Percentiles rank a stretch among this genome's conserved stretches.
These are phyloP conservation scores for Noccaea bulbosa DNA, from an alignment of 345 rosid species.

Conservation along the genomic window DNA sequence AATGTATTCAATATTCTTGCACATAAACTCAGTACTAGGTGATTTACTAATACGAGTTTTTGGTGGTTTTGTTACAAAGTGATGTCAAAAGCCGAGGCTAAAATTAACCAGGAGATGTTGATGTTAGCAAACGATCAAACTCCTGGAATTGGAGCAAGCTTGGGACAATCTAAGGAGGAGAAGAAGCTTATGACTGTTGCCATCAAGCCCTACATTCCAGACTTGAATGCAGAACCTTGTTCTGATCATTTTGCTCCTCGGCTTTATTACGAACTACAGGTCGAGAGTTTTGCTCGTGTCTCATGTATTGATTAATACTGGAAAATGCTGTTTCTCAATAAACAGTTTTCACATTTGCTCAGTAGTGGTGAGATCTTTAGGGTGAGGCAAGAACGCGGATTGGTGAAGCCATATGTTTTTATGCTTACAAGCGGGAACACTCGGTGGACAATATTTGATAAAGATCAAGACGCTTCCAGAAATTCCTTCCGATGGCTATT, in stretches of 20 bases:
- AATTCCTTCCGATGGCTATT: slow-evolving; percentile 59
- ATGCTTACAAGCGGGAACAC: slow-evolving; percentile 63
- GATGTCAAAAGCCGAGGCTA: not conserved
- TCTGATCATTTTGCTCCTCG: not conserved
- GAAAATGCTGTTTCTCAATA: slow-evolving; percentile 58
- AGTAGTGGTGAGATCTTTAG: slow-evolving; percentile 66
- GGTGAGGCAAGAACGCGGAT: slow-evolving; percentile 57
- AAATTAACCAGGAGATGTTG: not conserved
- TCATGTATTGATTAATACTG: slow-evolving; percentile 60
- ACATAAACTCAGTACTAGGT: not conserved
- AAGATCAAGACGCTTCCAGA: slow-evolving; percentile 59
- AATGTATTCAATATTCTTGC: not conserved
- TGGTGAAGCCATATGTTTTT: slow-evolving; percentile 59
- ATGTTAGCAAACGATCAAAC: not conserved
- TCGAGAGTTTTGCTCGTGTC: slow-evolving; percentile 56
- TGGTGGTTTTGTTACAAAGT: not conserved
- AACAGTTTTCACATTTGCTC: slow-evolving; percentile 49
- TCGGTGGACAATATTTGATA: slow-evolving; percentile 37
- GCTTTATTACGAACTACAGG: slow-evolving; percentile 63
- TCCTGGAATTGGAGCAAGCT: not conserved
- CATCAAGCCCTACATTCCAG: not conserved
- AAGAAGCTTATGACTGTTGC: too few relatives aligned
- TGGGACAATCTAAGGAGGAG: not conserved
- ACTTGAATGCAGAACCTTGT: not conserved
- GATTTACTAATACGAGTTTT: not conserved